Evolutionary conservation across 1,284 basidiomycete species (phyloP).

Genomic region (Malassezia vespertilionis): DNA sequence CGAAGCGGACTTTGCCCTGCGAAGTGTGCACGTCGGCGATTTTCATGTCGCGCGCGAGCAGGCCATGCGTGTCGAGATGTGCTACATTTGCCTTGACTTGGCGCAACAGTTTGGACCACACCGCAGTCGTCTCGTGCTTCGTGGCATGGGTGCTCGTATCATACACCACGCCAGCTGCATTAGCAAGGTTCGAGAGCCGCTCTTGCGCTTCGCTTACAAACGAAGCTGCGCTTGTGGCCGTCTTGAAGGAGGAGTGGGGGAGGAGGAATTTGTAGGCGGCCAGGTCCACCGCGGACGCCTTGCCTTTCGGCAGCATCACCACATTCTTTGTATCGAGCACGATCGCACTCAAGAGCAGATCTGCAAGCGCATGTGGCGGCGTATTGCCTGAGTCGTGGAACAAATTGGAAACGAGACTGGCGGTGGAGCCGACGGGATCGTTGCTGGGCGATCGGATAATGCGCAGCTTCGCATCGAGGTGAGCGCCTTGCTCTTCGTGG

Average conservation of each 20-base stretch:
- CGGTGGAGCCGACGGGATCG: slow-evolving; percentile 29
- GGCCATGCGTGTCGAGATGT: slow-evolving; percentile 23
- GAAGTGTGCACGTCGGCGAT: not conserved
- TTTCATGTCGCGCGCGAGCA: slow-evolving; percentile 15
- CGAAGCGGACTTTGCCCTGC: slow-evolving; percentile 7
- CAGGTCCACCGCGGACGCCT: slow-evolving; percentile 27
- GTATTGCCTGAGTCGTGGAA: slow-evolving; percentile 9
- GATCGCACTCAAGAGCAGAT: slow-evolving; percentile 49
- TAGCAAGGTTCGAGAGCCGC: not conserved
- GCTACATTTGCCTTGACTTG: slow-evolving; percentile 71
- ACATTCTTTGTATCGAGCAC: slow-evolving; percentile 42
- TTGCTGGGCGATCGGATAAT: slow-evolving; percentile 27
- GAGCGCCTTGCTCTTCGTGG: slow-evolving; percentile 70
- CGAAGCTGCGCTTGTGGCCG: not conserved
- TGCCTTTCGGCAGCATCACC: slow-evolving; percentile 19
- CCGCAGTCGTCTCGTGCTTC: slow-evolving; percentile 6
- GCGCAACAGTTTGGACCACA: slow-evolving; percentile 55
- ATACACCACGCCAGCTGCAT: not conserved
- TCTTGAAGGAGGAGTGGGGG: slow-evolving; percentile 25
- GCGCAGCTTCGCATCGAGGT: slow-evolving; percentile 49
- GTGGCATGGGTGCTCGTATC: slow-evolving; percentile 14
- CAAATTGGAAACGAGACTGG: slow-evolving; percentile 26
- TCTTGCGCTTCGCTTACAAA: not conserved
- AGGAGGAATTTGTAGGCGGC: slow-evolving; percentile 25
- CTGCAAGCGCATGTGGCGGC: slow-evolving; percentile 18